A percentile compares a stretch with the other conserved stretches of the same genome.
These are phyloP conservation scores for Candida frijolesensis DNA, from an alignment of 1,139 yeast species.

Conservation along the genomic window DNA sequence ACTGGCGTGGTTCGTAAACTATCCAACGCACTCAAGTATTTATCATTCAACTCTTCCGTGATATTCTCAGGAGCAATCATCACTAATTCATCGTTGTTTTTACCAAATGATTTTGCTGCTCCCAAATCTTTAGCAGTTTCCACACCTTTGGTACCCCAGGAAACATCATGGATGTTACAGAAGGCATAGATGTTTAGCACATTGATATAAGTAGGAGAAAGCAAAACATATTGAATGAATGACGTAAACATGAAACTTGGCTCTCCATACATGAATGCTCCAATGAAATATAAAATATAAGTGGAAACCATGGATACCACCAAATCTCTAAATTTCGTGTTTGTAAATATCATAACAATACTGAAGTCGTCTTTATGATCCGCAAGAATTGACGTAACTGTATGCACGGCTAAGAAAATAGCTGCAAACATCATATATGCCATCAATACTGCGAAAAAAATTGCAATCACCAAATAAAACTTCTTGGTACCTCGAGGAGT, in stretches of 20 bases:
- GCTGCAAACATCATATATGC: conserved; percentile 67
- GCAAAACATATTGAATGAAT: conserved; percentile 66
- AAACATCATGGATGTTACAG: conserved; percentile 82
- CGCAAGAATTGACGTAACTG: conserved; percentile 47
- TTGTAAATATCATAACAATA: conserved; percentile 54
- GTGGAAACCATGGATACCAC: conserved; percentile 87
- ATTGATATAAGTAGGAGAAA: conserved; percentile 77
- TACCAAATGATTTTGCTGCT: conserved; percentile 56
- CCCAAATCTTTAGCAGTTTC: conserved; percentile 69
- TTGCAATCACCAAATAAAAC: conserved; percentile 44
- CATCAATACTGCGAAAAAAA: conserved; percentile 48
- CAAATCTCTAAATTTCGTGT: conserved; percentile 76
- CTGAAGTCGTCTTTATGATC: conserved; percentile 47
- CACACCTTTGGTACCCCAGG: conserved; percentile 88
- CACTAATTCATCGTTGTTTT: conserved; percentile 62
- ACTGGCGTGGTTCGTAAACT: conserved; percentile 39
- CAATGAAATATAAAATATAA: conserved; percentile 74
- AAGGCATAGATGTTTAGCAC: conserved; percentile 81
- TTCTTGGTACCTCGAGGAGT: conserved; percentile 50
- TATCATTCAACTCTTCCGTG: conserved; percentile 60
- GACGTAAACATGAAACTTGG: conserved; percentile 82
- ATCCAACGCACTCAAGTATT: conserved; percentile 55
- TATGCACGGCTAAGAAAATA: conserved; percentile 75
- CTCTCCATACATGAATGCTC: conserved; percentile 73
- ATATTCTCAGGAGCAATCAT: conserved; percentile 64